These are phyloP conservation scores for Durio zibethinus DNA, from an alignment of 345 rosid genomes.

Conservation along the genomic window DNA sequence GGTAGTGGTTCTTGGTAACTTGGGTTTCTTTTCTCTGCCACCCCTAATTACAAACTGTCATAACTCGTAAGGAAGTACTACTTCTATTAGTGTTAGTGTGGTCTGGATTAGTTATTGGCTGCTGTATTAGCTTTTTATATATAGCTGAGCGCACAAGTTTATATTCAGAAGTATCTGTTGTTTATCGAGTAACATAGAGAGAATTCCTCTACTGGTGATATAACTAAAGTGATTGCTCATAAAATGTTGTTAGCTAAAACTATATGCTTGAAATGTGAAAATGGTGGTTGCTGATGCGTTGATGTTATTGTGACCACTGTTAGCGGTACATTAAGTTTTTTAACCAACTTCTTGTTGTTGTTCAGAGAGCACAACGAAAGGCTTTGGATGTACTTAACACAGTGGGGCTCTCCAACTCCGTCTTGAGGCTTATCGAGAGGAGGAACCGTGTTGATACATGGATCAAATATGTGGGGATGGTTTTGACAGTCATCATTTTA, in stretches of 20 bases:
- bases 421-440: slow-evolving; percentile 86
- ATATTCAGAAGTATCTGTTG: neutral
- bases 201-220: neutral
- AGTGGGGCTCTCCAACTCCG: slow-evolving; percentile 86
- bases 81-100: neutral
- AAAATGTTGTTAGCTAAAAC: neutral
- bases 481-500: slow-evolving; percentile 50
- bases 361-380: slow-evolving; percentile 86
- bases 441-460: slow-evolving; percentile 79
- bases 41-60: neutral
- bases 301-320: neutral
- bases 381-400: slow-evolving; percentile 87
- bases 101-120: neutral
- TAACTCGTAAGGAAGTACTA: neutral
- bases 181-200: neutral
- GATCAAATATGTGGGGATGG: slow-evolving; percentile 90
- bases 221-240: neutral
- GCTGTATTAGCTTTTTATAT: neutral
- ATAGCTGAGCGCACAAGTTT: neutral
- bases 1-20: neutral
- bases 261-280: neutral
- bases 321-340: neutral
- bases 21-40: neutral
- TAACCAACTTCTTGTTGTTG: neutral
- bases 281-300: neutral